These are phyloP conservation scores for Pichia manshurica DNA, from an alignment of 805 yeast species.

Conservation along the genomic window DNA sequence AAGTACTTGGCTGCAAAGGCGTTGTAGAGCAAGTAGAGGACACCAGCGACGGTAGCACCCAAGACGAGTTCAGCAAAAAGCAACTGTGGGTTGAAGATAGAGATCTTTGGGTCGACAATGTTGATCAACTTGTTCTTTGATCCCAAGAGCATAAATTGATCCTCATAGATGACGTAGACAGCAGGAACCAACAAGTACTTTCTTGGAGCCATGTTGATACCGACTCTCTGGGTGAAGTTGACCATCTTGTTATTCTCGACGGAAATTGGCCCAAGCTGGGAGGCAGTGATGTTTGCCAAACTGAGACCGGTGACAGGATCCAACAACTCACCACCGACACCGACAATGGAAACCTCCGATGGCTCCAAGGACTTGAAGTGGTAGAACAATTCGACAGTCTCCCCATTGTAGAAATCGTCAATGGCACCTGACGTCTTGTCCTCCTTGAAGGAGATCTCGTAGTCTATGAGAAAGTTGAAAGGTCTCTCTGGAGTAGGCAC, in stretches of 20 bases:
- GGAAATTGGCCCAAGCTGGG: conserved; percentile 54
- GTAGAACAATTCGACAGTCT: conserved; percentile 46
- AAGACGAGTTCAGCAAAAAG: conserved; percentile 55
- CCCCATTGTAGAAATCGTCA: conserved; percentile 44
- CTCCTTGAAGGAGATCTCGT: conserved; percentile 33
- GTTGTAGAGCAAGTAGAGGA: conserved; percentile 43
- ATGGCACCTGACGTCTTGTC: conserved; percentile 40
- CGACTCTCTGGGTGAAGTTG: conserved; percentile 52
- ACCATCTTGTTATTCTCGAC: conserved; percentile 45
- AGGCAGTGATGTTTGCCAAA: conserved; percentile 58
- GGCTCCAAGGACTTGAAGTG: conserved; percentile 50
- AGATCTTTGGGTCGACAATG: conserved; percentile 60
- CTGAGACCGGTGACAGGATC: conserved; percentile 48
- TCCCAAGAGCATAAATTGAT: conserved; percentile 47
- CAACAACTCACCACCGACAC: conserved; percentile 62
- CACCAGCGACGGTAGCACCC: conserved; percentile 40
- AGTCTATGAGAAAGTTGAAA: conserved; percentile 44
- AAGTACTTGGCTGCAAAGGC: conserved; percentile 44
- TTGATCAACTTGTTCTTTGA: conserved; percentile 52
- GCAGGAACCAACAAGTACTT: conserved; percentile 57
- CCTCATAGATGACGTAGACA: conserved; percentile 46
- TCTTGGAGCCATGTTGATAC: conserved; percentile 51
- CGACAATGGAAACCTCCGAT: conserved; percentile 47
- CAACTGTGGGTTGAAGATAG: conserved; percentile 69
- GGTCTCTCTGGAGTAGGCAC: conserved; percentile 34